Base-by-base conservation (phyloP, 176 grass and related monocot genomes). In the Oryza brachyantha region DNA sequence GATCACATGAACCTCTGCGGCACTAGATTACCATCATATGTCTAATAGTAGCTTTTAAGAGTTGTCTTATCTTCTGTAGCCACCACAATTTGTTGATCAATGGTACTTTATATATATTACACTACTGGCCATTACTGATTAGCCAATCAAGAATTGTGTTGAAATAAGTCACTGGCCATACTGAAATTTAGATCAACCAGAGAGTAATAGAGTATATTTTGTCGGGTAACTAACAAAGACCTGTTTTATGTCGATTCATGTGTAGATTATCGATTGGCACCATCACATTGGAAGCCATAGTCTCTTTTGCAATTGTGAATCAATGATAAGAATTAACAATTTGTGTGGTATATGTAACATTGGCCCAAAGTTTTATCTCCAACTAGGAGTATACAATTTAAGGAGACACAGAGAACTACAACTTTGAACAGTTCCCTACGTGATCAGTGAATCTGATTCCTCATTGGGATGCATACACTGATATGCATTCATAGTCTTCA, bases 391-490 rank as follows among this genome's bases (percentile, higher is more conserved):
- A 29, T 69, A 84, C 61, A 75, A 79, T 38, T 13, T 35, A 54
- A 79, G 62, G 32, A 69, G 61, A 36, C 35, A 70, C 64, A 80
- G 76, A 76, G 57, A 69, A 28, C 34, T 58, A 12, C 5, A 69
- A 16, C 52, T 62, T 62, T 22, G 8, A 64, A 76, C 64, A 70
- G 69, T 58, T 19, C 75, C n/a, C 7, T 76, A 1, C 40, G 66
- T 77, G 35, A 42, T 70, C n/a, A 29, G 16, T 58, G 64, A 72
- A 81, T 80, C 76, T 76, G 72, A 76, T 88, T 84, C 70, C 43
- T 71, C 25, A 66, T 58, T 83, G 57, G 32, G 28, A 72, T 65
- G 12, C 41, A 57, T 57, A 78, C 42, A 52, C 46, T 50, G 19
- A 55, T 7, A 55, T 0, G 21, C 50, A 55, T 22, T 2, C 48